Conservation (phyloP, 139 green algal genomes). For the Pleodorina starrii region DNA sequence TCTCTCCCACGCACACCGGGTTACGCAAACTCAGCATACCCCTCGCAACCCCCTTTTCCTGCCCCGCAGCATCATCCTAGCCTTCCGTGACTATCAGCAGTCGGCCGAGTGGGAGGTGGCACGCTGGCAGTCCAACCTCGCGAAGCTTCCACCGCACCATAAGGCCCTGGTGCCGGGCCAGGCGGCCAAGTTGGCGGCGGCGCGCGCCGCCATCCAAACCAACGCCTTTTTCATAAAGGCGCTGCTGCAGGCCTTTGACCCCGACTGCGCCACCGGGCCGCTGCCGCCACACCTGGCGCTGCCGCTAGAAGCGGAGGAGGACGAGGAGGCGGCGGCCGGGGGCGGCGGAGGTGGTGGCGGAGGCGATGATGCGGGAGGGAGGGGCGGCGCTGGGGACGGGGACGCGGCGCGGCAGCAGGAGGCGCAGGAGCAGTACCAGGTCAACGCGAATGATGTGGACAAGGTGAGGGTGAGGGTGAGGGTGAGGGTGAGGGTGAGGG, state of each 20-base stretch:
- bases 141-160: constrained; percentile 65
- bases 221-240: constrained; percentile 82
- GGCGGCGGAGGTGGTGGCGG: background rate
- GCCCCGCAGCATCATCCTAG: constrained; percentile 76
- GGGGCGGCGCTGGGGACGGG: background rate
- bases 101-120: constrained; percentile 76
- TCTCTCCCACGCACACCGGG: no score
- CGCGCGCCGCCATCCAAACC: constrained; percentile 60
- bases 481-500: no score
- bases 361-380: background rate
- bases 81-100: constrained; percentile 75
- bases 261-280: constrained; percentile 15
- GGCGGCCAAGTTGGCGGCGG: constrained; percentile 64
- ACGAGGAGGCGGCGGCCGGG: background rate
- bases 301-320: no score
- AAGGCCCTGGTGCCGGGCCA: constrained; percentile 58
- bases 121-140: constrained; percentile 84
- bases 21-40: no score
- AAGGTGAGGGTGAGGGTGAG: constrained; percentile 69
- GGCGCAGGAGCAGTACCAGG: background rate
- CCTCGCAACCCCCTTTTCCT: background rate
- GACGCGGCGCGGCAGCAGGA: background rate
- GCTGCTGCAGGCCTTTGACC: constrained; percentile 48
- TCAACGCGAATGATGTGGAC: constrained; percentile 51
- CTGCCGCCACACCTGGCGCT: constrained; percentile 7